Base-by-base conservation (phyloP, 208 protist species). In the Naegleria gruberi region DNA sequence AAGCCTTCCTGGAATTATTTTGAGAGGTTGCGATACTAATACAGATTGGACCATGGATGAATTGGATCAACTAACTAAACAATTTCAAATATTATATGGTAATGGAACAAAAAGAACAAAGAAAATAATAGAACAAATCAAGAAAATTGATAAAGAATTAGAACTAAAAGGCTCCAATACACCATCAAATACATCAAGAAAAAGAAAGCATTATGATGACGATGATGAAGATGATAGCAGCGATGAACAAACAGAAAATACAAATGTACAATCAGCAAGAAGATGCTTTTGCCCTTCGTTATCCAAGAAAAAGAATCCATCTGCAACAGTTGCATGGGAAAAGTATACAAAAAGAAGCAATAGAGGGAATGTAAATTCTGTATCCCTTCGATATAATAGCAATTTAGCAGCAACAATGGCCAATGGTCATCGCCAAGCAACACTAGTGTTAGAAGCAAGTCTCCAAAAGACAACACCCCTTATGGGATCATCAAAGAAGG, bases 51-150 rank as follows among this genome's bases (percentile, higher is more conserved):
- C 17, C 10, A 77, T 77, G 65, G 65, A 77, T 37, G 65, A 77
- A 77, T 77, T 77, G n/a, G 65, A 77, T 77, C 65, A 77, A 77
- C 30, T 77, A 77, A 77, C 65, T 37, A 77, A 77, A 77, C 17
- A 77, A 30, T 77, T 77, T 77, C 65, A 77, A 77, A 37, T 77
- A 19, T 37, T 77, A 26, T 77, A 77, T 37, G 5, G 6, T 37
- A 77, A 37, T 8, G 65, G 19, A 77, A 77, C 26, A 19, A 77
- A 77, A n/a, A 77, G 65, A n/a, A 77, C n/a, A n/a, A 77, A 77
- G 65, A 77, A 77, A 77, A 37, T 77, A 37, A 77, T 77, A 37
- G 65, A 77, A 77, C 65, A 77, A 77, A 77, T 77, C 65, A 77
- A n/a, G 30, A 77, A 77, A 8, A n/a, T 77, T n/a, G 65, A 77